phyloP scores from a whole-genome alignment of 1,284 basidiomycete species.

The Phlebopus sp. region DNA sequence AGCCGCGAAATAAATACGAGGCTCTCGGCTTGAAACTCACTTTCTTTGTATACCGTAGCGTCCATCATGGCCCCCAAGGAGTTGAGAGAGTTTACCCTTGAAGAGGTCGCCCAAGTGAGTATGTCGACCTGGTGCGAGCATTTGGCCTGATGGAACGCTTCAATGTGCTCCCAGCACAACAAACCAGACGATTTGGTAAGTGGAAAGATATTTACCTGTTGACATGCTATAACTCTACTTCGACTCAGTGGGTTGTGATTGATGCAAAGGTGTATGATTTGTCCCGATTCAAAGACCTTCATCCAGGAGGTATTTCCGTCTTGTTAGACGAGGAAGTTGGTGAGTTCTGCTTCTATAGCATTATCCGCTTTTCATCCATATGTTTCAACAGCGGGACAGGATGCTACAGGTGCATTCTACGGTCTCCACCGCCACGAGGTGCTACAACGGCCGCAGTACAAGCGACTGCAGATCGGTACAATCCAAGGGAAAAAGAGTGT shows the following conservation, averaged over 20 bases:
- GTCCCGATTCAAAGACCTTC: conserved; percentile 72
- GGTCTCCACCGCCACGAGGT: conserved; percentile 70
- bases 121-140: not conserved
- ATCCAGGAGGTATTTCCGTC: conserved; percentile 80
- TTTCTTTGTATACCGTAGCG: not conserved
- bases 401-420: conserved; percentile 73
- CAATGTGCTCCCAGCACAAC: conserved; percentile 49
- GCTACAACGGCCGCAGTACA: conserved; percentile 61
- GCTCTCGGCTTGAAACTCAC: not conserved
- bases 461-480: conserved; percentile 55
- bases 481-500: conserved; percentile 54
- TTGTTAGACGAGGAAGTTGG: conserved; percentile 73
- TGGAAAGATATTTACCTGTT: conserved; percentile 11
- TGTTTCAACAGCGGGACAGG: conserved; percentile 50
- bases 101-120: conserved; percentile 39
- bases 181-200: conserved; percentile 56
- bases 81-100: conserved; percentile 34
- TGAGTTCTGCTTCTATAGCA: conserved; percentile 34
- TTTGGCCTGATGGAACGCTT: not conserved
- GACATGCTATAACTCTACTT: not conserved
- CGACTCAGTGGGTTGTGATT: conserved; percentile 76
- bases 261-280: conserved; percentile 84
- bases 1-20: conserved; percentile 13
- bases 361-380: not conserved
- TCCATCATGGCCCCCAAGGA: conserved; percentile 36